Base-by-base conservation (phyloP, 2,329 filamentous ascomycete species). In the Apiospora kogelbergensis region DNA sequence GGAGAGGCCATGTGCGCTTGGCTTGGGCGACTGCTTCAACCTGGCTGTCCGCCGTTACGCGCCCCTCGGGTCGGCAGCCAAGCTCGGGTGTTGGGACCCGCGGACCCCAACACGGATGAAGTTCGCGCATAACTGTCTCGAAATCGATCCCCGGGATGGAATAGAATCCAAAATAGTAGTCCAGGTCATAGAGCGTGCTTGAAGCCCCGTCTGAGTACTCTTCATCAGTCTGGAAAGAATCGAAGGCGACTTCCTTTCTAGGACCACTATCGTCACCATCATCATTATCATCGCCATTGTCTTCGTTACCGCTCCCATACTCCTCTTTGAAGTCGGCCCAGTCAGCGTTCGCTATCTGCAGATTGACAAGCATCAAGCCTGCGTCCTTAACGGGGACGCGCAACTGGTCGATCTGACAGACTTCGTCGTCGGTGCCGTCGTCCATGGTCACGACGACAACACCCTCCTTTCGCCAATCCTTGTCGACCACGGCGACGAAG, bases 351-450 rank as follows among this genome's bases (percentile, higher is more conserved):
- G 63, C 40, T 20, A 65, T 65, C 63, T 65, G 37, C n/a, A 65
- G 37, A 13, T 65, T 65, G n/a, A 65, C 63, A 11, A 65, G 63
- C 22, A 65, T 17, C 40, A 41, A 44, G 0, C 63, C 63, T 3
- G 20, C 63, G 13, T 65, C 63, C 11, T 24, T 3, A n/a, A 40
- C 40, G 6, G 63, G 63, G 20, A 65, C 33, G 33, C 63, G 63
- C 22, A 65, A 11, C 63, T 65, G 63, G 63, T 65, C 63, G 63
- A 65, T 65, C 3, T 30, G 37, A 37, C 40, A 65, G n/a, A n/a
- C 60, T 13, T 42, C 60, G 10, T 64, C 60, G 20, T 37, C 22
- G 6, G 33, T 44, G 6, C 63, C 40, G 40, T 65, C 63, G 63
- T 65, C 63, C 63, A 65, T 41, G 37, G 63, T 30, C 63, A 65